These are phyloP conservation scores for Oryza meridionalis DNA, from an alignment of 176 grass and related monocot genomes.

Conservation along the genomic window DNA sequence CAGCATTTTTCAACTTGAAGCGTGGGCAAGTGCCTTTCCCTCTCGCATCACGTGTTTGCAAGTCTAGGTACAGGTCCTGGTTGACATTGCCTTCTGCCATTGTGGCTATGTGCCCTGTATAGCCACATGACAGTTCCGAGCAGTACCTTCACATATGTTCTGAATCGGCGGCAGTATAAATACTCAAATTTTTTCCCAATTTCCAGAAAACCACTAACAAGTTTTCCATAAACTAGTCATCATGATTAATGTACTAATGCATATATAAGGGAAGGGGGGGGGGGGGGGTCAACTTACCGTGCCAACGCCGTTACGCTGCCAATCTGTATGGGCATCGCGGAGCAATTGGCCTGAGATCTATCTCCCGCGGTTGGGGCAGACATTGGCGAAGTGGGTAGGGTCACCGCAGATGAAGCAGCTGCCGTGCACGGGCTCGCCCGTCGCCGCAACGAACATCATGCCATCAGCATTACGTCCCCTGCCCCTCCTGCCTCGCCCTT, in stretches of 20 bases:
- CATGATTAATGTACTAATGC: neutral
- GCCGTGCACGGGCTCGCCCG: slow-evolving; percentile 63
- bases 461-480: slow-evolving; percentile 33
- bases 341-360: slow-evolving; percentile 10
- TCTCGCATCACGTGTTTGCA: slow-evolving; percentile 24
- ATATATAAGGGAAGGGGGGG: no score
- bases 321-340: neutral
- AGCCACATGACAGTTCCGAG: neutral
- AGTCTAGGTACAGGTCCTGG: slow-evolving; percentile 11
- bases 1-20: slow-evolving; percentile 43
- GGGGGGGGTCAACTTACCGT: neutral
- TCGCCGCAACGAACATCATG: slow-evolving; percentile 81
- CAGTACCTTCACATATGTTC: neutral
- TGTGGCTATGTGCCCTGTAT: neutral
- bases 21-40: slow-evolving; percentile 38
- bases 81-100: slow-evolving; percentile 20
- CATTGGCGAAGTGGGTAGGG: slow-evolving; percentile 85
- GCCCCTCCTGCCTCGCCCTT: slow-evolving; percentile 48
- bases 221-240: neutral
- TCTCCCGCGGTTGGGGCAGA: slow-evolving; percentile 68
- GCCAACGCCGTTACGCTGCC: neutral
- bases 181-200: neutral
- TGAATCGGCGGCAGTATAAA: neutral
- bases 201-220: neutral
- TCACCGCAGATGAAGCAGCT: slow-evolving; percentile 83